A percentile compares a stretch with the other conserved stretches of the same genome.
phyloP scores from a whole-genome alignment of 495 filamentous ascomycete genomes.

The Neurospora discreta region DNA sequence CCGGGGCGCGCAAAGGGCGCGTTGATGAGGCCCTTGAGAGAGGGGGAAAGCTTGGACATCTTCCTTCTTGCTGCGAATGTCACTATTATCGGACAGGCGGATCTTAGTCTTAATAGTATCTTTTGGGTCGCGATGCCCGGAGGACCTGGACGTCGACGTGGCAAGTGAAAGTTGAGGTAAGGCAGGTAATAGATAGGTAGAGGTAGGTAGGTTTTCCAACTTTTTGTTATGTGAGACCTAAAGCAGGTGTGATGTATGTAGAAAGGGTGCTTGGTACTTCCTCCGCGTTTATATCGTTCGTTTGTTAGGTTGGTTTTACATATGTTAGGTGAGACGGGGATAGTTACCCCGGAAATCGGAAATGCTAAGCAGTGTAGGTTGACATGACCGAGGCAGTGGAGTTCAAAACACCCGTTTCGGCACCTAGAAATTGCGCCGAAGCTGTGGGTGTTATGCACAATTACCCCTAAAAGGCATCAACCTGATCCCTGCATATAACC shows the following conservation, averaged over 20 bases:
- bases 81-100: neutral
- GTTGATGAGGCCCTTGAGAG: slow-evolving; percentile 64
- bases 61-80: neutral
- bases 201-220: neutral
- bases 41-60: slow-evolving; percentile 59
- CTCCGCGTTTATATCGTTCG: neutral
- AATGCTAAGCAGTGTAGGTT: neutral
- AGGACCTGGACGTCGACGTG: neutral
- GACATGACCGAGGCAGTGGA: neutral
- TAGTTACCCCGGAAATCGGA: neutral
- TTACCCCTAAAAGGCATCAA: neutral
- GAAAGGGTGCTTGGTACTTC: neutral
- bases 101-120: neutral
- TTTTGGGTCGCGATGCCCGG: no score
- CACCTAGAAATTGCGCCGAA: neutral
- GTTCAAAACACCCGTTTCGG: neutral
- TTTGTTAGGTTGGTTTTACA: no score
- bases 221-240: neutral
- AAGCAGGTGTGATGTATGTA: neutral
- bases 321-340: neutral
- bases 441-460: neutral
- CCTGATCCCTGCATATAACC: neutral
- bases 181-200: neutral
- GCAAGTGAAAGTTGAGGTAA: neutral
- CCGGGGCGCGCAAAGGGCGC: slow-evolving; percentile 53